Evolutionary conservation across 306 rosid species (phyloP).

Genomic region (Albizia julibrissin): DNA sequence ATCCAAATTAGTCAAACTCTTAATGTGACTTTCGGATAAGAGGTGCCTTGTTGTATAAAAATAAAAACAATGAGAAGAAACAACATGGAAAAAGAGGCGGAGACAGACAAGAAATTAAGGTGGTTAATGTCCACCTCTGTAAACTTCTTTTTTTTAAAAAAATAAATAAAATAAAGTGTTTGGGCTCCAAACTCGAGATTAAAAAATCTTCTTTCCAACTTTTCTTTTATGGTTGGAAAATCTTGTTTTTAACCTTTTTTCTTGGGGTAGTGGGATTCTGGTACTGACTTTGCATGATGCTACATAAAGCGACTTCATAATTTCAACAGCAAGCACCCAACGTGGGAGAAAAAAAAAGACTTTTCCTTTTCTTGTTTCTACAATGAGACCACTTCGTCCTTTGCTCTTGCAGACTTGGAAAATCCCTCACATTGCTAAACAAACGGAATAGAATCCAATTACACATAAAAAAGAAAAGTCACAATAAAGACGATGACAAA

Average conservation of each 20-base stretch:
- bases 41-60: too few species aligned
- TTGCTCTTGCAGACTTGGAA: not conserved
- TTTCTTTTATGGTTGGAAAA: not conserved
- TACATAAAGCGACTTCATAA: not conserved
- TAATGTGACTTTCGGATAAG: too few species aligned
- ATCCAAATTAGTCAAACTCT: not conserved
- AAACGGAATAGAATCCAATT: not conserved
- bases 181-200: not conserved
- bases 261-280: not conserved
- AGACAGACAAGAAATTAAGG: not conserved
- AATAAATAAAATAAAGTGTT: not conserved
- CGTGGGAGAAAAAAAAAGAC: not conserved
- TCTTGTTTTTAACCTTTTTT: not conserved
- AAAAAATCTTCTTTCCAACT: not conserved
- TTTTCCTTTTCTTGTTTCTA: not conserved
- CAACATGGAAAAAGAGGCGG: not conserved
- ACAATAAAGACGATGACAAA: not conserved
- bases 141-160: not conserved
- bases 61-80: not conserved
- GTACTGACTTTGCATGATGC: constrained; percentile 11
- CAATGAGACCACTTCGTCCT: not conserved
- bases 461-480: not conserved
- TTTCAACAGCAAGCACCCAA: not conserved
- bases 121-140: too few species aligned
- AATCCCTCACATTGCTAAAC: not conserved